These are phyloP conservation scores for Scedosporium apiospermum DNA, from an alignment of 2,329 filamentous ascomycete genomes.

Conservation along the genomic window DNA sequence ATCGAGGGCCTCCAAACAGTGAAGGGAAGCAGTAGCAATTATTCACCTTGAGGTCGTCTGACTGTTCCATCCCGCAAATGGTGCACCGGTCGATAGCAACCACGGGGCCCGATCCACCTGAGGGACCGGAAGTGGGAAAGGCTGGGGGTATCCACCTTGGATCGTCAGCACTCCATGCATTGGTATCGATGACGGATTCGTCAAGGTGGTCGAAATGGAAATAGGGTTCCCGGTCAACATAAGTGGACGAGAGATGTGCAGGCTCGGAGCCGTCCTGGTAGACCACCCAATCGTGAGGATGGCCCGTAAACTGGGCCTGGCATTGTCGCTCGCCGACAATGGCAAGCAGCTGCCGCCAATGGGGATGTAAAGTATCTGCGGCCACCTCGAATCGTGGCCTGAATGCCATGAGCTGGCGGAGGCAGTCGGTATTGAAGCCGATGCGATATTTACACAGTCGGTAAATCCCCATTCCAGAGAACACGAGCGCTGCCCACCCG, in stretches of 20 bases:
- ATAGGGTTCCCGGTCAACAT: slow-evolving; percentile 33
- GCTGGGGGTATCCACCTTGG: slow-evolving; percentile 30
- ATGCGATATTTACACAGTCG: slow-evolving; percentile 51
- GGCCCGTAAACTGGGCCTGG: slow-evolving; percentile 29
- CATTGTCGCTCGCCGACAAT: slow-evolving; percentile 31
- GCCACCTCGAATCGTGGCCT: slow-evolving; percentile 40
- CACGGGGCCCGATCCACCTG: background rate
- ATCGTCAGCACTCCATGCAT: slow-evolving; percentile 37
- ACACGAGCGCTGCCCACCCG: slow-evolving; percentile 45
- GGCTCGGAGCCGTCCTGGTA: slow-evolving; percentile 27
- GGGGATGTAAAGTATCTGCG: slow-evolving; percentile 41
- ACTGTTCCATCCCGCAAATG: slow-evolving; percentile 37
- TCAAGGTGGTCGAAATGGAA: slow-evolving; percentile 40
- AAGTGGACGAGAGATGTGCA: slow-evolving; percentile 33
- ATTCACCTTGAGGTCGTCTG: slow-evolving; percentile 37
- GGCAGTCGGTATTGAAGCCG: slow-evolving; percentile 25
- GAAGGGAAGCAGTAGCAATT: slow-evolving; percentile 42
- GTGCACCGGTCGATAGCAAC: slow-evolving; percentile 20
- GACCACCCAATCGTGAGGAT: slow-evolving; percentile 44
- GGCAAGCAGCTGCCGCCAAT: slow-evolving; percentile 39
- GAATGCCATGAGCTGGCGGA: slow-evolving; percentile 28
- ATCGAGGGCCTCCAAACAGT: slow-evolving; percentile 35
- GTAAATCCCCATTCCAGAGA: slow-evolving; percentile 48
- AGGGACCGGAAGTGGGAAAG: slow-evolving; percentile 14
- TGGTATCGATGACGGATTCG: slow-evolving; percentile 36